Conservation (phyloP, 331 rosid species). For the Quercus lobata region DNA sequence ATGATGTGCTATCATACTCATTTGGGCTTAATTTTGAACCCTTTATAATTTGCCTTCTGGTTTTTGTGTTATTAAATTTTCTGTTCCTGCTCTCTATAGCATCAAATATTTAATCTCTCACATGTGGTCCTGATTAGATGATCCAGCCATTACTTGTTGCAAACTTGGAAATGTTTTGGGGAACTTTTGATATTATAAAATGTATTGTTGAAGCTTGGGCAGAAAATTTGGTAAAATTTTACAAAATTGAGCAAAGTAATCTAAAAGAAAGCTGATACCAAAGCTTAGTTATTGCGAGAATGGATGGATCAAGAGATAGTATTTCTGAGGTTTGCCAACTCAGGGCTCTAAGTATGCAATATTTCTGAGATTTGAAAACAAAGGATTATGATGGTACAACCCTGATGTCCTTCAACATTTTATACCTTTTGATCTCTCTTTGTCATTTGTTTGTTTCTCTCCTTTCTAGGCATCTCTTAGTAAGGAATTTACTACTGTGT, state of each 20-base stretch:
- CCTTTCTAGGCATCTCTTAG: background rate
- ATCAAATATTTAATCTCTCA: background rate
- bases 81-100: background rate
- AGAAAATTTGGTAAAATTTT: background rate
- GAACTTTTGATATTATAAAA: background rate
- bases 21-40: background rate
- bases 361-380: too few species aligned
- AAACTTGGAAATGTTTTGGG: background rate
- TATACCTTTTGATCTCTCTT: background rate
- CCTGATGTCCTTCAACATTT: background rate
- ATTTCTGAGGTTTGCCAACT: background rate
- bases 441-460: background rate
- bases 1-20: slow-evolving; percentile 12
- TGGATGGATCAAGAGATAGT: background rate
- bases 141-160: background rate
- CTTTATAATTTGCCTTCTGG: background rate
- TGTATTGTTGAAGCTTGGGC: background rate
- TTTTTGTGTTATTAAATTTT: background rate
- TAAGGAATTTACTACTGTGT: background rate
- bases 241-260: background rate
- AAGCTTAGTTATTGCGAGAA: background rate
- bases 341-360: background rate
- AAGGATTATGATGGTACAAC: background rate
- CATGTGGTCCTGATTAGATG: background rate
- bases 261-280: background rate